Percentiles rank a stretch among this genome's conserved stretches.
These are phyloP conservation scores for Populus ilicifolia DNA, from an alignment of 345 rosid species.

Conservation along the genomic window DNA sequence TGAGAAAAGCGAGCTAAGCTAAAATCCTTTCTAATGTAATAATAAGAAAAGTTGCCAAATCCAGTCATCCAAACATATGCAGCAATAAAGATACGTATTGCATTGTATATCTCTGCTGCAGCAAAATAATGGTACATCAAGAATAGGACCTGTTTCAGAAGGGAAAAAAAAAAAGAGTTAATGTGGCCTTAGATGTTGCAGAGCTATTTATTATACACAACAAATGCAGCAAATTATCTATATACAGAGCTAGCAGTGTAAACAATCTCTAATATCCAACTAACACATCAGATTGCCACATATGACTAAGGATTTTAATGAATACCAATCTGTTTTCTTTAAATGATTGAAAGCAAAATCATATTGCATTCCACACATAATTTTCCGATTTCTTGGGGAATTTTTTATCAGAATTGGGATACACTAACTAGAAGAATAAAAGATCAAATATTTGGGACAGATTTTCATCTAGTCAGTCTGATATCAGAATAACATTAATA, in stretches of 20 bases:
- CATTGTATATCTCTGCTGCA: conserved; percentile 86
- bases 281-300: neutral
- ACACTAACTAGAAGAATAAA: neutral
- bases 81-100: conserved; percentile 91
- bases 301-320: neutral
- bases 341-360: neutral
- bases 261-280: conserved; percentile 7
- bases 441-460: neutral
- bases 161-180: neutral
- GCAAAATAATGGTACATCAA: conserved; percentile 98
- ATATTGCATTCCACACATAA: neutral
- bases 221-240: neutral
- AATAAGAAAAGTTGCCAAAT: conserved; percentile 93
- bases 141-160: conserved; percentile 70
- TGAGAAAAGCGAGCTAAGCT: conserved; percentile 86
- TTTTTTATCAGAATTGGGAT: neutral
- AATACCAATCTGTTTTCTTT: neutral
- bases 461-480: neutral
- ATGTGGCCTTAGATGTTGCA: neutral
- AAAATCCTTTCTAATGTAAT: conserved; percentile 93
- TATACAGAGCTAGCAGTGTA: neutral
- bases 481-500: neutral
- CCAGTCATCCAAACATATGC: conserved; percentile 99
- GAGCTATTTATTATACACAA: neutral
- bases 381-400: neutral